A percentile compares a stretch with the other conserved stretches of the same genome.
Conservation (phyloP, 2,329 filamentous ascomycete genomes). For the Xylariaceae sp. region DNA sequence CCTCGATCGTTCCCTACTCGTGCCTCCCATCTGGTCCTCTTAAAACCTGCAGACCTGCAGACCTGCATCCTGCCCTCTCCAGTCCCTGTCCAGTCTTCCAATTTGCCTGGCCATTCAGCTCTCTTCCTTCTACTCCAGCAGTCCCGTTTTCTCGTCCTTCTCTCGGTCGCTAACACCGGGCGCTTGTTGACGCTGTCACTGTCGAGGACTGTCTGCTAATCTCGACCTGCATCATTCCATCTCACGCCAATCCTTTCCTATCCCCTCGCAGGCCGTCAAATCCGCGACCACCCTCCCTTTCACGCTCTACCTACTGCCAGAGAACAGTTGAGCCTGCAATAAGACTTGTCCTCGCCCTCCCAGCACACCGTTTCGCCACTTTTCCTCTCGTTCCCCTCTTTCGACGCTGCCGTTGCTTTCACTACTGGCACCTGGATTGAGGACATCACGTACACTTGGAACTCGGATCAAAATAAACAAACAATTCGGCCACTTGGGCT, state of each 20-base stretch:
- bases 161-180: constrained; percentile 19
- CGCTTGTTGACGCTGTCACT: constrained; percentile 24
- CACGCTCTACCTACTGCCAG: constrained; percentile 1
- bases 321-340: constrained; percentile 23
- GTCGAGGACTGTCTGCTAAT: constrained; percentile 27
- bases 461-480: constrained; percentile 27
- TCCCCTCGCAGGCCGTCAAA: constrained; percentile 20
- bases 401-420: constrained; percentile 8
- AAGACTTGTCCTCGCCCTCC: constrained; percentile 31
- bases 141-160: constrained; percentile 11
- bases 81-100: background rate
- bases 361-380: constrained; percentile 27
- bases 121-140: constrained; percentile 1
- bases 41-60: too few relatives aligned
- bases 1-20: too few relatives aligned
- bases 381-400: constrained; percentile 26
- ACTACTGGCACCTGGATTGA: constrained; percentile 1
- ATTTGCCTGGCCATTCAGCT: constrained; percentile 2
- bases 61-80: too few relatives aligned
- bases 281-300: constrained; percentile 28
- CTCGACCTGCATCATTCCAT: constrained; percentile 26
- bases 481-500: constrained; percentile 8
- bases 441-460: constrained; percentile 1
- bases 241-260: constrained; percentile 17
- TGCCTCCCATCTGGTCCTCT: background rate